Evolutionary conservation across 331 rosid genomes (phyloP).

Genomic region (Quercus tomentella): DNA sequence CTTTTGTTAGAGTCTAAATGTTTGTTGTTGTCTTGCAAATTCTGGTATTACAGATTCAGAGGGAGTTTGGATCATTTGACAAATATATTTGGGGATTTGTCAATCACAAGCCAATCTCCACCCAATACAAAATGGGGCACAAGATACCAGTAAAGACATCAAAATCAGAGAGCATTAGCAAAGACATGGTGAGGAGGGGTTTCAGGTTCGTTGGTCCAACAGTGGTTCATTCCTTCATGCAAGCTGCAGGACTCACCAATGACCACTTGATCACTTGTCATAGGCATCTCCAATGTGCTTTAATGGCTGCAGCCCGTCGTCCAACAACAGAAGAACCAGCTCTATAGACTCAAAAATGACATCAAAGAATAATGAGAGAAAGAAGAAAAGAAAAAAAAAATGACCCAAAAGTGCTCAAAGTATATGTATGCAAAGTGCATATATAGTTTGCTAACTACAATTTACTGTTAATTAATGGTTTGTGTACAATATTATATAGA

Average conservation of each 20-base stretch:
- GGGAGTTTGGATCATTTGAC: conserved; percentile 71
- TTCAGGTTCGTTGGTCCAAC: conserved; percentile 90
- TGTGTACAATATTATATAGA: conserved; percentile 42
- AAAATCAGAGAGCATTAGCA: conserved; percentile 93
- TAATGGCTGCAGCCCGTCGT: conserved; percentile 36
- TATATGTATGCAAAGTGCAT: conserved; percentile 24
- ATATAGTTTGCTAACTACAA: conserved; percentile 44
- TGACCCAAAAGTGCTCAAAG: conserved; percentile 27
- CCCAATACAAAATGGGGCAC: conserved; percentile 83
- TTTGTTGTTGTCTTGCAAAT: conserved; percentile 1
- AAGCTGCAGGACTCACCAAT: conserved; percentile 89
- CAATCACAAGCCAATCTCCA: conserved; percentile 72
- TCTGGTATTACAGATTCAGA: conserved; percentile 56
- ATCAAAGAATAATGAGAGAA: conserved; percentile 5
- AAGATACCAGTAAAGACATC: conserved; percentile 96
- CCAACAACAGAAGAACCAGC: conserved; percentile 12
- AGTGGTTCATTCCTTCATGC: conserved; percentile 93
- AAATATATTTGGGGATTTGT: conserved; percentile 91
- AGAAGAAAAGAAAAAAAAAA: not conserved
- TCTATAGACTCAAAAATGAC: conserved; percentile 19
- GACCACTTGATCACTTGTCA: conserved; percentile 89
- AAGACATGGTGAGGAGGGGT: conserved; percentile 88
- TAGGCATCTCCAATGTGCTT: conserved; percentile 78
- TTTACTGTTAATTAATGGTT: conserved; percentile 26
- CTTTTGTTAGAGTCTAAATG: not conserved